A percentile compares a stretch with the other conserved stretches of the same genome.
Conservation (phyloP, 2,329 filamentous ascomycete genomes). For the Waltergamsia citrina region DNA sequence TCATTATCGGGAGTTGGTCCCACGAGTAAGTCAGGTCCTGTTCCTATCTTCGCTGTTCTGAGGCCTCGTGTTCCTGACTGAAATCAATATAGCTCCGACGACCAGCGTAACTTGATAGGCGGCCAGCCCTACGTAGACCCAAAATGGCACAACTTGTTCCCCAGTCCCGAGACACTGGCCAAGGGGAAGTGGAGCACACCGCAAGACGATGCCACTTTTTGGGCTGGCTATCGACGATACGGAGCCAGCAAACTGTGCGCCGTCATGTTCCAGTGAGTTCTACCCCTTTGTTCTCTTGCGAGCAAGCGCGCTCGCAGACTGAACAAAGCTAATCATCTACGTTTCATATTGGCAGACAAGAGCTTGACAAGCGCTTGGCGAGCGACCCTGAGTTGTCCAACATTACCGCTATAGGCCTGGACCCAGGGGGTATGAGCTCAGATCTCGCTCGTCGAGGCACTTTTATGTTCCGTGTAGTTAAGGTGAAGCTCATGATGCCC, state of each 20-base stretch:
- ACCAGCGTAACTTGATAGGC: constrained; percentile 13
- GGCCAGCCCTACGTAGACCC: constrained; percentile 12
- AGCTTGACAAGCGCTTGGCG: constrained; percentile 22
- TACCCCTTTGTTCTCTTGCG: too few species aligned
- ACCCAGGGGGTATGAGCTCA: constrained; percentile 26
- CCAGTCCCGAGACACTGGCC: constrained; percentile 18
- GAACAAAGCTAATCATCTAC: too few species aligned
- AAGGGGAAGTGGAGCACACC: constrained; percentile 22
- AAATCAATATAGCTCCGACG: constrained; percentile 13
- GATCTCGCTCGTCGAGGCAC: constrained; percentile 16
- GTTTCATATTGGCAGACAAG: too few species aligned
- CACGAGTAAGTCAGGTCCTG: constrained; percentile 26
- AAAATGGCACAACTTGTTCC: constrained; percentile 14
- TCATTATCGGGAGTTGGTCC: constrained; percentile 19
- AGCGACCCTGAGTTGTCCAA: constrained; percentile 20
- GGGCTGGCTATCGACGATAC: constrained; percentile 22
- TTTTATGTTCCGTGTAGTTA: constrained; percentile 11
- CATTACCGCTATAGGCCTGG: constrained; percentile 24
- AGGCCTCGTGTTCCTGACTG: not conserved
- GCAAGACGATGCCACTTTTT: constrained; percentile 13
- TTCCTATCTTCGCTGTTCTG: too few species aligned
- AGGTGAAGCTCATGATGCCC: constrained; percentile 14
- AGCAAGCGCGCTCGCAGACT: too few species aligned
- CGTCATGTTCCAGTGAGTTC: constrained; percentile 25
- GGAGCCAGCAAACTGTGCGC: constrained; percentile 27